A percentile compares a stretch with the other conserved stretches of the same genome.
Conservation (phyloP, 2,329 filamentous ascomycete genomes). For the Microdochium trichocladiopsis region DNA sequence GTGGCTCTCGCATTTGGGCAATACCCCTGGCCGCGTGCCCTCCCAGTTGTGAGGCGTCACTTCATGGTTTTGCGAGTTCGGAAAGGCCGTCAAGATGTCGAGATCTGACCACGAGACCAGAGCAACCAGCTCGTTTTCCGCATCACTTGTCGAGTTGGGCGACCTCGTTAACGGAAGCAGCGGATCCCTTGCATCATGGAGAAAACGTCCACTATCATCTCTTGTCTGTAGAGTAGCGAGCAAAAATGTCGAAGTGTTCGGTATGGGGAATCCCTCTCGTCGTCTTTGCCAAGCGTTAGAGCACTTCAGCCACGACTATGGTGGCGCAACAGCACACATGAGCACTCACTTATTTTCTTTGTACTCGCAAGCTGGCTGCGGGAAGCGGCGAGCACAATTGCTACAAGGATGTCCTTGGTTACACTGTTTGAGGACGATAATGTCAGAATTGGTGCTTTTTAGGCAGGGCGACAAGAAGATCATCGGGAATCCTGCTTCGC, state of each 20-base stretch:
- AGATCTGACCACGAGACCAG: conserved; percentile 12
- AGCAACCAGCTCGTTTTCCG: conserved; percentile 5
- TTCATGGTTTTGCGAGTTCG: conserved; percentile 5
- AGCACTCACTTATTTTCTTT: conserved; percentile 15
- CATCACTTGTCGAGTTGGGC: background rate
- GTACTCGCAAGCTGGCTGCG: conserved; percentile 44
- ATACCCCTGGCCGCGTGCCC: conserved; percentile 4
- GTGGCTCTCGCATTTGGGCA: conserved; percentile 10
- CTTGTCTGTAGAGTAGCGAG: background rate
- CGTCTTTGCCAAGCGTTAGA: conserved; percentile 6
- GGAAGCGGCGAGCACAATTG: conserved; percentile 45
- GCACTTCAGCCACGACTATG: background rate
- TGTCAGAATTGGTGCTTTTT: background rate
- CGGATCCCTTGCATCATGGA: background rate
- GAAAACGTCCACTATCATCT: background rate
- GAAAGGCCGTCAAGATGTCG: conserved; percentile 11
- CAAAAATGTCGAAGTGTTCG: background rate
- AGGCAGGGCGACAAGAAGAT: too few species aligned
- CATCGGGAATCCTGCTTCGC: too few species aligned
- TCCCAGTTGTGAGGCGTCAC: conserved; percentile 9
- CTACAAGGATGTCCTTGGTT: conserved; percentile 46
- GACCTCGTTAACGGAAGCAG: background rate
- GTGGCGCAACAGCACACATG: conserved; percentile 2
- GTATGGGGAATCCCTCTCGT: background rate
- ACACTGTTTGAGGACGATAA: conserved; percentile 28